Evolutionary conservation across 345 rosid species (phyloP).

Genomic region (Aurinia saxatilis): DNA sequence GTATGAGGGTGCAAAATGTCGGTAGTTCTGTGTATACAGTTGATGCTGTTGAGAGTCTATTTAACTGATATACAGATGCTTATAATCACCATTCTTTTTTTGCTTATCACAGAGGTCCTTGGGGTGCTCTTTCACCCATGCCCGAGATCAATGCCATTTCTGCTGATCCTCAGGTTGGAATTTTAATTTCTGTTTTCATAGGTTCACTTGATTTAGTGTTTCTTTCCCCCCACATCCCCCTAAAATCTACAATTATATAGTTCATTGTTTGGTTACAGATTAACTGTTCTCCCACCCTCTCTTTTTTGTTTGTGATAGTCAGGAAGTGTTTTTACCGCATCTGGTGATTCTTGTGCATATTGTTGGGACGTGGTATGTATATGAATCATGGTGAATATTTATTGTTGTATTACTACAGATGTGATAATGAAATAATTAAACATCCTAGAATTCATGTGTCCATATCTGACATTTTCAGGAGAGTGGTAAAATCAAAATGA

Average conservation of each 20-base stretch:
- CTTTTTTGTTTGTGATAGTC: slow-evolving; percentile 35
- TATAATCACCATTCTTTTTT: slow-evolving; percentile 7
- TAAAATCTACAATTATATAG: background rate
- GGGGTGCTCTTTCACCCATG: slow-evolving; percentile 91
- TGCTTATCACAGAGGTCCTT: slow-evolving; percentile 65
- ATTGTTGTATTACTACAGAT: background rate
- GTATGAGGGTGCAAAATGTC: background rate
- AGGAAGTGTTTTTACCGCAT: slow-evolving; percentile 76
- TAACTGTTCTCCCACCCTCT: background rate
- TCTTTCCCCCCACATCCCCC: background rate
- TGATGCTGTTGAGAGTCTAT: background rate
- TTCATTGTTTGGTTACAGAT: background rate
- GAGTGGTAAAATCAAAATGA: slow-evolving; percentile 61
- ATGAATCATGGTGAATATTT: slow-evolving; percentile 25
- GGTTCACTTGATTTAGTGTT: slow-evolving; percentile 1
- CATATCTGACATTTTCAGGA: slow-evolving; percentile 49
- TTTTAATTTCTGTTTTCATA: background rate
- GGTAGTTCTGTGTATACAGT: background rate
- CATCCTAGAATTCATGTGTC: background rate
- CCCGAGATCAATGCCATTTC: slow-evolving; percentile 87
- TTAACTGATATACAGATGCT: background rate
- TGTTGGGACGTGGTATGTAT: slow-evolving; percentile 97
- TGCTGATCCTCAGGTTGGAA: slow-evolving; percentile 56
- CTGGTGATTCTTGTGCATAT: slow-evolving; percentile 92
- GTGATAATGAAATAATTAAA: background rate